Conservation (phyloP, 1,284 basidiomycete genomes). For the Leccinum ponderosum region DNA sequence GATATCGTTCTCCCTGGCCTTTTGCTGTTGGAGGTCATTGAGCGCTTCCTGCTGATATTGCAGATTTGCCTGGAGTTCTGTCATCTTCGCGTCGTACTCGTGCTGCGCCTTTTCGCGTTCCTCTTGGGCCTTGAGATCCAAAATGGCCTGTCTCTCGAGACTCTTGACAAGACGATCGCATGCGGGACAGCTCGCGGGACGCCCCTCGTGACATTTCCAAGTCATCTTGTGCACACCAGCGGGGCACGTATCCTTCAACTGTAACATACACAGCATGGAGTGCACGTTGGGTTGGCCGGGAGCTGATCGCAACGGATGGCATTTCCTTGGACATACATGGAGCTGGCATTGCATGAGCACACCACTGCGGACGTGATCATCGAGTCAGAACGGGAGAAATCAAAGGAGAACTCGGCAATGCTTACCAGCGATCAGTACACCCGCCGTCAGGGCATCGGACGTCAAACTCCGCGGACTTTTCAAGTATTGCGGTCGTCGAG, state of each 20-base stretch:
- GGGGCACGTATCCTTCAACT: conserved; percentile 35
- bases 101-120: conserved; percentile 35
- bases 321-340: conserved; percentile 55
- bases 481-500: conserved; percentile 38
- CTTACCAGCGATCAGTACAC: conserved; percentile 57
- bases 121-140: conserved; percentile 35
- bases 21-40: conserved; percentile 29
- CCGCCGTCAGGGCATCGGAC: conserved; percentile 58
- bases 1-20: conserved; percentile 31
- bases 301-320: conserved; percentile 39
- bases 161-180: conserved; percentile 35
- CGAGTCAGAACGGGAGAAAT: neutral
- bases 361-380: conserved; percentile 35
- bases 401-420: neutral
- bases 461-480: conserved; percentile 49
- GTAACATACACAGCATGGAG: conserved; percentile 41
- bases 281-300: conserved; percentile 44
- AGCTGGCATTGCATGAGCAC: conserved; percentile 46
- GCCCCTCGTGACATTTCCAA: conserved; percentile 38
- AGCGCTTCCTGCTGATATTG: conserved; percentile 28
- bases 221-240: conserved; percentile 32
- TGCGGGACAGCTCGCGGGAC: conserved; percentile 31
- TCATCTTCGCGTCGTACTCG: conserved; percentile 35
- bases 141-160: conserved; percentile 33
- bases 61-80: conserved; percentile 35